A percentile compares a stretch with the other conserved stretches of the same genome.
Evolutionary conservation across 2,329 filamentous ascomycete species (phyloP).

Genomic region (Curvularia spicifera): DNA sequence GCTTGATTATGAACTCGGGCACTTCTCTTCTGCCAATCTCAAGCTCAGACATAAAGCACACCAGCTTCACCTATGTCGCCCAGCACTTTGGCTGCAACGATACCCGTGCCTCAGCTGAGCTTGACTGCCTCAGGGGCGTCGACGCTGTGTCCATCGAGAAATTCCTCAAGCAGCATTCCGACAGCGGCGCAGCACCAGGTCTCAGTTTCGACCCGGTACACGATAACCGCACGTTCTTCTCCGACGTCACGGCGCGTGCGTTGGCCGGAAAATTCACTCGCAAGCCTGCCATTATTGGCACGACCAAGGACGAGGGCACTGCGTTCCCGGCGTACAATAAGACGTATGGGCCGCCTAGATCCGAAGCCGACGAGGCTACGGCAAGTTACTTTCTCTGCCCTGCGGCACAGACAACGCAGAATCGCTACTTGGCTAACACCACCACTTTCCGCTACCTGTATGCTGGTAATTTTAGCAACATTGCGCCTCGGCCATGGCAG

Average conservation of each 20-base stretch:
- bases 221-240: constrained; percentile 44
- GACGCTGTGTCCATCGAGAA: constrained; percentile 36
- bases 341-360: constrained; percentile 35
- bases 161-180: constrained; percentile 41
- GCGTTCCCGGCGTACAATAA: constrained; percentile 42
- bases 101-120: constrained; percentile 30
- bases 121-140: constrained; percentile 49
- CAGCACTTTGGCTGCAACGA: constrained; percentile 44
- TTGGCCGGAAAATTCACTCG: constrained; percentile 36
- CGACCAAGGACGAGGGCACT: constrained; percentile 43
- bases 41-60: constrained; percentile 30
- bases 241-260: constrained; percentile 45
- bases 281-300: constrained; percentile 49
- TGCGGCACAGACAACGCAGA: constrained; percentile 33
- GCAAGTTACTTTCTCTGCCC: constrained; percentile 42
- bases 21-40: constrained; percentile 22
- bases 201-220: constrained; percentile 38
- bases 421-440: constrained; percentile 32
- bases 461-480: constrained; percentile 47
- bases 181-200: constrained; percentile 33
- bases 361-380: constrained; percentile 28
- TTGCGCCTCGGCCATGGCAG: constrained; percentile 43
- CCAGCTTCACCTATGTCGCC: constrained; percentile 51
- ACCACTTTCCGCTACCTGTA: constrained; percentile 50
- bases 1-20: constrained; percentile 38